These are phyloP conservation scores for Penicillium sp. DNA, from an alignment of 2,329 filamentous ascomycete species.

Conservation along the genomic window DNA sequence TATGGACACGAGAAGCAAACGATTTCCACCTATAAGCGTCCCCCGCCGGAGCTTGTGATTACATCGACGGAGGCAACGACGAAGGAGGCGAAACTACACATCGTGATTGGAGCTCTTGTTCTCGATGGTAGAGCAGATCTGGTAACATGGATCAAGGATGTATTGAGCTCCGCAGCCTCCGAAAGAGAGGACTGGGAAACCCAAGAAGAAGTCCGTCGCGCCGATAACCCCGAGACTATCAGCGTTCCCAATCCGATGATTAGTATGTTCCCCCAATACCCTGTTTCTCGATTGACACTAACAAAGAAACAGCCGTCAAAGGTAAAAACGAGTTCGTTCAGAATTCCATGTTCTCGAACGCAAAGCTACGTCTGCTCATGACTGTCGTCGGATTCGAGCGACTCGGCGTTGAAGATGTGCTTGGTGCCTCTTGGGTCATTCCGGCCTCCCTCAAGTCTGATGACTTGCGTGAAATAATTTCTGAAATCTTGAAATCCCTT, in stretches of 20 bases:
- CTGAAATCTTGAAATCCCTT: conserved; percentile 73
- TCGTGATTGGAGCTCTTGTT: conserved; percentile 75
- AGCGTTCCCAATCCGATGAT: conserved; percentile 31
- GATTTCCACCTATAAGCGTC: conserved; percentile 61
- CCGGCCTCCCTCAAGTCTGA: conserved; percentile 64
- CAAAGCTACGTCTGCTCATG: conserved; percentile 82
- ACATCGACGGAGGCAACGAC: conserved; percentile 65
- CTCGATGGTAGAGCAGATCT: conserved; percentile 75
- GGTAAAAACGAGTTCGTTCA: conserved; percentile 66
- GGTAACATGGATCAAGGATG: conserved; percentile 77
- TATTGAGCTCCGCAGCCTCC: conserved; percentile 65
- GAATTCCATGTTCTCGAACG: conserved; percentile 82
- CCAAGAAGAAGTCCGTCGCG: conserved; percentile 62
- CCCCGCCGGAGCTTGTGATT: conserved; percentile 81
- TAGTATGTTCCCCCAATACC: conserved; percentile 47
- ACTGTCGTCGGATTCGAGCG: conserved; percentile 70
- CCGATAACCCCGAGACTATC: conserved; percentile 36
- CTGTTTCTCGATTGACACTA: conserved; percentile 6
- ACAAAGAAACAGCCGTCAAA: conserved; percentile 53
- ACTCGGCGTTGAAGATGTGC: conserved; percentile 66
- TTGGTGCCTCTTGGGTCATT: conserved; percentile 76
- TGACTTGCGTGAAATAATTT: conserved; percentile 66
- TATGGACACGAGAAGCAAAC: conserved; percentile 84
- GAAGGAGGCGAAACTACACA: conserved; percentile 69
- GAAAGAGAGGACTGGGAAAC: conserved; percentile 77